A percentile compares a stretch with the other conserved stretches of the same genome.
phyloP scores from a whole-genome alignment of 306 rosid genomes.

The Glycine tomentella region DNA sequence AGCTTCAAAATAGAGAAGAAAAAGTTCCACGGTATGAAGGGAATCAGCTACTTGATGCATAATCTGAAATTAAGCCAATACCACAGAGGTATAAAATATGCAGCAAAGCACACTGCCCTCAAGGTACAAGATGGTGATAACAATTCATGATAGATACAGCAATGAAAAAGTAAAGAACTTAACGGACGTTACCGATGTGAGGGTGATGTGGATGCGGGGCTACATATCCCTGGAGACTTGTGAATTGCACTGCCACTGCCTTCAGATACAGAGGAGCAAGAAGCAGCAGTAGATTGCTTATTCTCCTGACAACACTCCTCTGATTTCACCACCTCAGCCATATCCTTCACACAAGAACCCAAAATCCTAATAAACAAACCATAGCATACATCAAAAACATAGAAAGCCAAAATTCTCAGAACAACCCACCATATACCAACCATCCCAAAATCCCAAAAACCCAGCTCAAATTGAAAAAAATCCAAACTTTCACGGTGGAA shows the following conservation, averaged over 20 bases:
- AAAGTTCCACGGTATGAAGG: not conserved
- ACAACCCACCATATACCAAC: conserved; percentile 31
- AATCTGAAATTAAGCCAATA: not conserved
- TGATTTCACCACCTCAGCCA: conserved; percentile 65
- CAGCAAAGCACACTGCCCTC: conserved; percentile 1
- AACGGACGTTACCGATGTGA: conserved; percentile 66
- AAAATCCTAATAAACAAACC: conserved; percentile 56
- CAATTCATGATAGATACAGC: conserved; percentile 25
- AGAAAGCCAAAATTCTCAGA: conserved; percentile 35
- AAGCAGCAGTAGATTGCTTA: conserved; percentile 83
- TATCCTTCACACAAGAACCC: conserved; percentile 57
- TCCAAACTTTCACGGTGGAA: conserved; percentile 48
- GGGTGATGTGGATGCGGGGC: conserved; percentile 76
- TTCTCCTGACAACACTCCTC: conserved; percentile 93
- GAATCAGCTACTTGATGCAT: conserved; percentile 21
- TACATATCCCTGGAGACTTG: conserved; percentile 75
- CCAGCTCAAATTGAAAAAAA: conserved; percentile 44
- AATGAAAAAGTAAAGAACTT: conserved; percentile 38
- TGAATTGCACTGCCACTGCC: conserved; percentile 72
- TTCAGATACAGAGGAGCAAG: conserved; percentile 86
- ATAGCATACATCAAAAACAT: conserved; percentile 22
- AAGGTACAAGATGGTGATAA: not conserved
- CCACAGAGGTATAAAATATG: not conserved
- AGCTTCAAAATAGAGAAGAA: conserved; percentile 3
- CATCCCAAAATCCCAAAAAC: conserved; percentile 51